phyloP scores from a whole-genome alignment of 805 yeast genomes.

The Zygoascus biomembranicola region DNA sequence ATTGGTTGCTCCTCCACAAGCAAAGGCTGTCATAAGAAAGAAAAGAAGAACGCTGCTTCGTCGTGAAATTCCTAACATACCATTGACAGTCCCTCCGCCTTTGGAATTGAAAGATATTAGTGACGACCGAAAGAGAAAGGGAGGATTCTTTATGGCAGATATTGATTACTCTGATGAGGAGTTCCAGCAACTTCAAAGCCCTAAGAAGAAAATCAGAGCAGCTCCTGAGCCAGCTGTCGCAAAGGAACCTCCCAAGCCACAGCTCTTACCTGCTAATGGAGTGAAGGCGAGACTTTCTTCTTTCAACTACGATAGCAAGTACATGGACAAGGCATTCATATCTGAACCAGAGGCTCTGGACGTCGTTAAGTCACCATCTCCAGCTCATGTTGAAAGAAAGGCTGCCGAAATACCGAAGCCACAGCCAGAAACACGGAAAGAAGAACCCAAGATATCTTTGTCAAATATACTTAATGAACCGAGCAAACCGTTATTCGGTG shows the following conservation, averaged over 20 bases:
- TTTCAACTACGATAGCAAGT: background rate
- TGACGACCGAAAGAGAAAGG: slow-evolving; percentile 20
- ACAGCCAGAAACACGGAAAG: background rate
- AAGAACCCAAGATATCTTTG: background rate
- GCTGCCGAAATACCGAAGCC: background rate
- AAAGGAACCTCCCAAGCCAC: too few species aligned
- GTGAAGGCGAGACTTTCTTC: background rate
- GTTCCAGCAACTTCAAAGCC: slow-evolving; percentile 11
- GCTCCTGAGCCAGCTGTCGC: background rate
- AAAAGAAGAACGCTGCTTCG: background rate
- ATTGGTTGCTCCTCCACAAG: background rate
- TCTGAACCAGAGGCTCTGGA: background rate
- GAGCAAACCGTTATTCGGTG: background rate
- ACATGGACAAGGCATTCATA: background rate
- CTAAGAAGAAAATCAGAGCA: background rate
- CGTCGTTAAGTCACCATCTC: background rate
- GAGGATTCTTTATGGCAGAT: slow-evolving; percentile 29
- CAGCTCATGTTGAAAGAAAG: background rate
- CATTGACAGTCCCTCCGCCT: background rate
- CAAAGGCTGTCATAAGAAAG: background rate
- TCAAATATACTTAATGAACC: background rate
- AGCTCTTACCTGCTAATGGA: background rate
- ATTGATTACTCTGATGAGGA: slow-evolving; percentile 26
- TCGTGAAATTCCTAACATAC: background rate
- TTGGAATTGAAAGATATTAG: slow-evolving; percentile 22